A percentile compares a stretch with the other conserved stretches of the same genome.
Conservation (phyloP, 352 stramenopile species). For the Globisporangium okanoganense region DNA sequence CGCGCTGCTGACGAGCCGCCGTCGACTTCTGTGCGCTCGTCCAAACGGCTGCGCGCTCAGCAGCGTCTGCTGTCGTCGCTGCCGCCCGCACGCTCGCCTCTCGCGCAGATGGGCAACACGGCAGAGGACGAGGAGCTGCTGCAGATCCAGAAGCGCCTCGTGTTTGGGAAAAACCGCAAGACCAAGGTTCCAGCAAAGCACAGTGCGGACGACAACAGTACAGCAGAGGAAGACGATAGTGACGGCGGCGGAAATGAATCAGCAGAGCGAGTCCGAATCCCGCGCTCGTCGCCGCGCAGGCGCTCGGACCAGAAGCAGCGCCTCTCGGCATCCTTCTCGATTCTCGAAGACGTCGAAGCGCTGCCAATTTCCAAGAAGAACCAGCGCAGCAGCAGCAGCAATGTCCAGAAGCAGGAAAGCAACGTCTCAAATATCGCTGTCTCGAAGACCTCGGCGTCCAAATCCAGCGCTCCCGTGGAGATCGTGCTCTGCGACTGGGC, state of each 20-base stretch:
- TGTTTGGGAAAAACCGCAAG: conserved; percentile 11
- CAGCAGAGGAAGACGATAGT: conserved; percentile 1
- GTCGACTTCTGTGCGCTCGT: conserved; percentile 5
- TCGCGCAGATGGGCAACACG: conserved; percentile 27
- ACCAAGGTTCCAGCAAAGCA: background rate
- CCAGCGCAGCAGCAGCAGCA: no score
- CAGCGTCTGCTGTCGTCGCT: conserved; percentile 18
- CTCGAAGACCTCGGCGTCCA: background rate
- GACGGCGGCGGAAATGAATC: background rate
- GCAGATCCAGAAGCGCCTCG: conserved; percentile 36
- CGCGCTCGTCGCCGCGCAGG: background rate
- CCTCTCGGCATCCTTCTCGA: conserved; percentile 10
- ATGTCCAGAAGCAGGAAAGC: background rate
- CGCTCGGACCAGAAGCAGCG: conserved; percentile 5
- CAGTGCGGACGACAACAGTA: conserved; percentile 1
- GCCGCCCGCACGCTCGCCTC: conserved; percentile 14
- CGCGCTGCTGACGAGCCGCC: conserved; percentile 2
- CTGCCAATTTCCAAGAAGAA: conserved; percentile 6
- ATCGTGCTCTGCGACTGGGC: conserved; percentile 28
- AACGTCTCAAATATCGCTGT: no score
- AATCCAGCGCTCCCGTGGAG: background rate
- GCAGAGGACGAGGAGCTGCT: conserved; percentile 22
- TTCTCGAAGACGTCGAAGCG: conserved; percentile 11
- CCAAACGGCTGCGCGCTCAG: conserved; percentile 12
- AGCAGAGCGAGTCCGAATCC: background rate